Evolutionary conservation across 1,284 basidiomycete genomes (phyloP), one percentile per base, ranked within the genome.

Genomic region (Puccinia coronata): DNA sequence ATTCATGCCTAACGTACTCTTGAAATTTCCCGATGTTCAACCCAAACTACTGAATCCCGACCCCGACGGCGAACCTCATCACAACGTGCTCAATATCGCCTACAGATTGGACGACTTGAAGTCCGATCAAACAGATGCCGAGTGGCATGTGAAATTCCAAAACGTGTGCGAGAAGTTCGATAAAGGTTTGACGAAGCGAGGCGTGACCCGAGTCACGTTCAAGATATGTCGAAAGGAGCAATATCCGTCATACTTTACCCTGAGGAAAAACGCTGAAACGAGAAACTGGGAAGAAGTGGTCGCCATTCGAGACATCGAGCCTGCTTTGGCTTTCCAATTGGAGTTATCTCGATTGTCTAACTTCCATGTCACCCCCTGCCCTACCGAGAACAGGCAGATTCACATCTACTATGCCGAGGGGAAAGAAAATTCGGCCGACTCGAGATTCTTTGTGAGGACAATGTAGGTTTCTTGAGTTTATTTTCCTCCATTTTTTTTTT

Each of bases 301-400:
- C 86, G 92, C 95, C 16, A 97, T 99, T 86, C 92, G 96, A 87
- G 98, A 99, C 89, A 95, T 98, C 83, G 97, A 99, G 87, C 97
- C 97, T 39, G 97, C 97, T 53, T 90, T 99, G 72, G 97, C 97
- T 51, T 99, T 95, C 91, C 97, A 99, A 88, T 90, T 99, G 74
- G 97, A 99, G 87, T 92, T 99, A 81, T 93, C 92, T 87, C 93
- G 97, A 74, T 89, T 99, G 83, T 96, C 95, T 61, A 93, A 97
- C 89, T 99, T 98, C 88, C 95, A 97, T 87, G 90, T 99, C 86
- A 94, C 91, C 59, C 96, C 97, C 71, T 91, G 92, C 88, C 93
- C 95, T 86, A 92, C 96, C 82, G 93, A 98, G 87, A 93, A 93
- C 88, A 92, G 95, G 86, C 95, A 97, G 87, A 93, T 97, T 80